These are phyloP conservation scores for Oemleria cerasiformis DNA, from an alignment of 306 rosid genomes.

Conservation along the genomic window DNA sequence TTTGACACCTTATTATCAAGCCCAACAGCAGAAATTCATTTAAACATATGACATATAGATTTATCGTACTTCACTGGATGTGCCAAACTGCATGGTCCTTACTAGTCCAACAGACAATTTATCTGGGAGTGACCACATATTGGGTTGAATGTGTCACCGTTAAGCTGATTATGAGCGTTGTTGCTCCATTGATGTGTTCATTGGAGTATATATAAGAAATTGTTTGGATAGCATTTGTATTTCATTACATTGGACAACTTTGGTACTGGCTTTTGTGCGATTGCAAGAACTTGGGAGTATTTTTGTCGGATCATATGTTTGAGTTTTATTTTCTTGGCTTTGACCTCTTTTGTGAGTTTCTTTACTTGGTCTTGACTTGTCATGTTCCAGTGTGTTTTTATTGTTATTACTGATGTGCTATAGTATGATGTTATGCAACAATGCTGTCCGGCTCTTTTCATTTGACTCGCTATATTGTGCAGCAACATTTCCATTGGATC, in stretches of 20 bases:
- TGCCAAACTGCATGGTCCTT: neutral
- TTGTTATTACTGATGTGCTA: neutral
- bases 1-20: neutral
- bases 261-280: neutral
- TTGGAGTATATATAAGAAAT: no score
- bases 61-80: neutral
- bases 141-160: neutral
- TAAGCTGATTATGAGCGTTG: neutral
- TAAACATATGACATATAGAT: neutral
- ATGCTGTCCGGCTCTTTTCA: conserved; percentile 25
- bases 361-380: neutral
- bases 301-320: neutral
- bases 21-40: neutral
- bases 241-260: neutral
- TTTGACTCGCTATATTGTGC: conserved; percentile 41
- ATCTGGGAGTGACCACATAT: neutral
- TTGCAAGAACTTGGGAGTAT: neutral
- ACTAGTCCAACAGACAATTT: neutral
- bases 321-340: neutral
- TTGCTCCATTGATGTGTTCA: neutral
- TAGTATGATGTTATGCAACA: conserved; percentile 1
- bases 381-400: neutral
- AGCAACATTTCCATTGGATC: conserved; percentile 98
- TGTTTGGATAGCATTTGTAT: no score
- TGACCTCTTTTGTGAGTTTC: neutral